Evolutionary conservation across 345 rosid species (phyloP).

Genomic region (Hibiscus syriacus): DNA sequence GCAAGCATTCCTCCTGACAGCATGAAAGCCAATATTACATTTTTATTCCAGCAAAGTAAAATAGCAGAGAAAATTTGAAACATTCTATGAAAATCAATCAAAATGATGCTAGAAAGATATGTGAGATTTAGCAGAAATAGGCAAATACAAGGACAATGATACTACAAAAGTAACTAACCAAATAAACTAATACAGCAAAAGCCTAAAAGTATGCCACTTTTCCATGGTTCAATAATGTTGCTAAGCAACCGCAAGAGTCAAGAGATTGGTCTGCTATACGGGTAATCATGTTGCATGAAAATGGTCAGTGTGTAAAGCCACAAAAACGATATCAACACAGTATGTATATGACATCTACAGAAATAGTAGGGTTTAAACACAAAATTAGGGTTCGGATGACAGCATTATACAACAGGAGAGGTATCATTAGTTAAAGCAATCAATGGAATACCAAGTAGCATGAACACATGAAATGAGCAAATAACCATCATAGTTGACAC

Average conservation of each 20-base stretch:
- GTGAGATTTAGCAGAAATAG: not conserved
- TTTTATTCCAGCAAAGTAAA: not conserved
- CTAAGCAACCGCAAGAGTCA: not conserved
- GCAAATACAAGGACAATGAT: not conserved
- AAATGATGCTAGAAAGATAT: not conserved
- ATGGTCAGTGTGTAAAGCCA: not conserved
- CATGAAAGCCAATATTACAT: constrained; percentile 8
- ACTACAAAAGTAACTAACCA: not conserved
- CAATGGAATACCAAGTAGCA: not conserved
- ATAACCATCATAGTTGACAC: not conserved
- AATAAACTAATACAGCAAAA: not conserved
- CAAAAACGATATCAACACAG: not conserved
- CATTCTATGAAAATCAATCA: not conserved
- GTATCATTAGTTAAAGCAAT: not conserved
- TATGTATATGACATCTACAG: not conserved
- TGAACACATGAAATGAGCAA: not conserved
- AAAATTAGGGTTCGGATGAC: not conserved
- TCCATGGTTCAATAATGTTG: not conserved
- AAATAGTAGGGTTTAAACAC: not conserved
- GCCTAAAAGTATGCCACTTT: not conserved
- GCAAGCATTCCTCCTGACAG: constrained; percentile 84
- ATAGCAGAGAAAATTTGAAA: not conserved
- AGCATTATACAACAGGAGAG: not conserved
- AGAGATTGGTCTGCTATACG: not conserved
- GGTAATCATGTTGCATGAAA: not conserved